These are phyloP conservation scores for Dryas octopetala DNA, from an alignment of 306 rosid species.

Conservation along the genomic window DNA sequence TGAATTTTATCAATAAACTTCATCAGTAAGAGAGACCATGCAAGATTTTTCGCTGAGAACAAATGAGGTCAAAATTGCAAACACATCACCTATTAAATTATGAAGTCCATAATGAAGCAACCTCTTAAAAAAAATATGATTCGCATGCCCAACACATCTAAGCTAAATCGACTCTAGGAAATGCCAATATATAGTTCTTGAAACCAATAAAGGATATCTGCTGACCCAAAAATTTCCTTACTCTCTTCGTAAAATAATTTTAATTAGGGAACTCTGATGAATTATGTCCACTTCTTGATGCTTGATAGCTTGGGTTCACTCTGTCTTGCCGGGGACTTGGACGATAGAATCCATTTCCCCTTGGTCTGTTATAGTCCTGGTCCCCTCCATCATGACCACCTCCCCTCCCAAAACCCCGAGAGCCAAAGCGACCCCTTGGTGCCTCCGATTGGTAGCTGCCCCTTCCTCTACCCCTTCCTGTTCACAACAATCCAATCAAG, in stretches of 20 bases:
- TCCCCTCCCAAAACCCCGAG: constrained; percentile 60
- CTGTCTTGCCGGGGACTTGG: constrained; percentile 61
- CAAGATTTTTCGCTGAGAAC: constrained; percentile 19
- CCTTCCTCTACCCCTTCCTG: constrained; percentile 97
- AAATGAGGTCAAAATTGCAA: constrained; percentile 32
- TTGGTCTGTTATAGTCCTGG: constrained; percentile 55
- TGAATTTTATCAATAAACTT: constrained; percentile 7
- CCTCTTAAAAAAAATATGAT: constrained; percentile 35
- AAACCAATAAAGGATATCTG: constrained; percentile 27
- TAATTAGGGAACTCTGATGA: constrained; percentile 44
- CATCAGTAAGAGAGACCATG: background rate
- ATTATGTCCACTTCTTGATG: constrained; percentile 57
- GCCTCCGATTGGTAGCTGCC: constrained; percentile 68
- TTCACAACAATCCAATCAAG: constrained; percentile 28
- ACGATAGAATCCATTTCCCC: constrained; percentile 80
- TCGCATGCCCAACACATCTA: constrained; percentile 35
- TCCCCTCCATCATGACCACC: constrained; percentile 59
- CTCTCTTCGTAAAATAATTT: constrained; percentile 5
- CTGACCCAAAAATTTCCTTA: constrained; percentile 47
- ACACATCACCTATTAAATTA: constrained; percentile 35
- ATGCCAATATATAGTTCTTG: constrained; percentile 32
- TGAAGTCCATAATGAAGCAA: constrained; percentile 26
- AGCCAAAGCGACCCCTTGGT: constrained; percentile 59
- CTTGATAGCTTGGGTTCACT: constrained; percentile 49
- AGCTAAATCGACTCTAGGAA: constrained; percentile 35